These are phyloP conservation scores for Lotus japonicus DNA, from an alignment of 306 rosid genomes.

Conservation along the genomic window DNA sequence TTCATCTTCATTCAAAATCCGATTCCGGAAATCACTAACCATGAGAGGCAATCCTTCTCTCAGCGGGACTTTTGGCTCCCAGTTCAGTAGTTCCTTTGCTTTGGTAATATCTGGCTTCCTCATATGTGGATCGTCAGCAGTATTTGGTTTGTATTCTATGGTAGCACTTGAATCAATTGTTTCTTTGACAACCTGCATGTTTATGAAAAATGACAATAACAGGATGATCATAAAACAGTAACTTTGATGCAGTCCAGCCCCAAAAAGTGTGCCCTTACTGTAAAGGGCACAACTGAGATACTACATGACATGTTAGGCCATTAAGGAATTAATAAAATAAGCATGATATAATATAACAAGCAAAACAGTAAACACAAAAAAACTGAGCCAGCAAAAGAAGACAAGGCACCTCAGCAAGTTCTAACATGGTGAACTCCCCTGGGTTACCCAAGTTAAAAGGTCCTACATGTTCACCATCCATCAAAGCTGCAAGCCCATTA, in stretches of 20 bases:
- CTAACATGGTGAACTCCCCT: slow-evolving; percentile 95
- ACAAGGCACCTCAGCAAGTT: slow-evolving; percentile 76
- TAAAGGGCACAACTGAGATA: slow-evolving; percentile 2
- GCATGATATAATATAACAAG: not conserved
- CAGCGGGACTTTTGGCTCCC: slow-evolving; percentile 82
- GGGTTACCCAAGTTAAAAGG: slow-evolving; percentile 97
- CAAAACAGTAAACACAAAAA: not conserved
- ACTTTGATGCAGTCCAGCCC: not conserved
- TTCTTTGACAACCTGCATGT: slow-evolving; percentile 79
- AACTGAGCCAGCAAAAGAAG: not conserved
- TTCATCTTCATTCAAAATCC: slow-evolving; percentile 92
- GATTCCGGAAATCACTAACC: slow-evolving; percentile 92
- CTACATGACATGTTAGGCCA: not conserved
- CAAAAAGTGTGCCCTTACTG: not conserved
- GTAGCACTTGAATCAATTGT: slow-evolving; percentile 91
- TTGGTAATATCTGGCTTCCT: slow-evolving; percentile 96
- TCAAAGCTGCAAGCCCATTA: slow-evolving; percentile 73
- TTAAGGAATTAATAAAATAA: slow-evolving; percentile 10
- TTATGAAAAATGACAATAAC: slow-evolving; percentile 14
- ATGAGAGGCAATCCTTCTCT: slow-evolving; percentile 92
- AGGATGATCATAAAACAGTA: not conserved
- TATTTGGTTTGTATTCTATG: slow-evolving; percentile 79
- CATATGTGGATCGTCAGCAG: slow-evolving; percentile 98
- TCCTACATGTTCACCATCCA: slow-evolving; percentile 94
- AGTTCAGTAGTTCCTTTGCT: slow-evolving; percentile 88